phyloP scores from a whole-genome alignment of 257 asterid species.

The Solanum rostratum region DNA sequence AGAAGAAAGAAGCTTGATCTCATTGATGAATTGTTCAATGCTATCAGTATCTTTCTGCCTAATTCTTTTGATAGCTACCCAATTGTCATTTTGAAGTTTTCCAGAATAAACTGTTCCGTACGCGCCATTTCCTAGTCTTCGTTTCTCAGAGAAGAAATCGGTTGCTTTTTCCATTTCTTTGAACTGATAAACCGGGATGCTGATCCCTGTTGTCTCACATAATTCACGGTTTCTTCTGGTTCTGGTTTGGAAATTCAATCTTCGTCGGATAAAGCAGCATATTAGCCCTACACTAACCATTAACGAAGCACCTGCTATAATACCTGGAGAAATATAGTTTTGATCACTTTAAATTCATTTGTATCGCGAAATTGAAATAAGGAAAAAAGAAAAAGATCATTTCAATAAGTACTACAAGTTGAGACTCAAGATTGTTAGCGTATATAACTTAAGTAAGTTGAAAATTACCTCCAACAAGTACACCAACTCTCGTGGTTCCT shows the following conservation, averaged over 20 bases:
- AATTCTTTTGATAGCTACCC: constrained; percentile 74
- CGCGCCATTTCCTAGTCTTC: constrained; percentile 64
- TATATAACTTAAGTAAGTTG: background rate
- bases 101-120: constrained; percentile 75
- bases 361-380: background rate
- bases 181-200: constrained; percentile 44
- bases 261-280: constrained; percentile 39
- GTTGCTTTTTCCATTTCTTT: constrained; percentile 71
- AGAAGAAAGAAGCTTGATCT: constrained; percentile 63
- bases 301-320: constrained; percentile 48
- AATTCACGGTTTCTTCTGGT: constrained; percentile 29
- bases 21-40: constrained; percentile 59
- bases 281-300: constrained; percentile 43
- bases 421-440: background rate
- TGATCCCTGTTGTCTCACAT: constrained; percentile 55
- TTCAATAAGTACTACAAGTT: background rate
- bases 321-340: constrained; percentile 26
- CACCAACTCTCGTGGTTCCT: constrained; percentile 70
- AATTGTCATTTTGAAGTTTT: constrained; percentile 36
- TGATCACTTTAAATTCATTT: background rate
- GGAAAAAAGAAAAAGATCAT: background rate
- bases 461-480: constrained; percentile 53
- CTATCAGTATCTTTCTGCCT: constrained; percentile 31
- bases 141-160: constrained; percentile 51
- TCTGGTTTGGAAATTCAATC: constrained; percentile 22